Evolutionary conservation across 2,329 filamentous ascomycete genomes (phyloP).

Genomic region (Thelonectria discophora): DNA sequence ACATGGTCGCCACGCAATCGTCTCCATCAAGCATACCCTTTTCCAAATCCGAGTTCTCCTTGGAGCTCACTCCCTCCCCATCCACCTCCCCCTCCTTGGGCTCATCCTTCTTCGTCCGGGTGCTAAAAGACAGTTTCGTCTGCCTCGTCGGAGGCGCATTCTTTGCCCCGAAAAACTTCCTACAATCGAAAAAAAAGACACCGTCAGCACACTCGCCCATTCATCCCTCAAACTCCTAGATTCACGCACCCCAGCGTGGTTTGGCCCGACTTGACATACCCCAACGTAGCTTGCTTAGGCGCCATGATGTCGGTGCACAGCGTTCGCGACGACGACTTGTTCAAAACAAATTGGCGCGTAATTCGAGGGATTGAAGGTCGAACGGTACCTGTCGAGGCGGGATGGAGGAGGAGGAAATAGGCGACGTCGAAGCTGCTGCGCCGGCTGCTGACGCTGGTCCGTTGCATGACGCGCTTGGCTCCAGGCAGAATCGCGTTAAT

Average conservation of each 20-base stretch:
- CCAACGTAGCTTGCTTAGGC: slow-evolving; percentile 81
- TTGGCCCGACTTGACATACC: slow-evolving; percentile 84
- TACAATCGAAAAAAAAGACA: slow-evolving; percentile 48
- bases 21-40: slow-evolving; percentile 45
- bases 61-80: slow-evolving; percentile 41
- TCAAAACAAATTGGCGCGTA: slow-evolving; percentile 18
- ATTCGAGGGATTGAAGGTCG: slow-evolving; percentile 15
- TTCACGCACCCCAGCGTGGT: slow-evolving; percentile 73
- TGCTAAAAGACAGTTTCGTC: slow-evolving; percentile 80
- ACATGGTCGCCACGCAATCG: background rate
- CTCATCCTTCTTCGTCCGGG: slow-evolving; percentile 57
- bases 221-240: slow-evolving; percentile 32
- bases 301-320: slow-evolving; percentile 49
- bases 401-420: slow-evolving; percentile 28
- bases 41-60: slow-evolving; percentile 51
- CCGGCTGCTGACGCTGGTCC: slow-evolving; percentile 33
- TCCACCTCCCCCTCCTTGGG: slow-evolving; percentile 39
- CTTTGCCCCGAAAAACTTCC: slow-evolving; percentile 83
- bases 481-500: slow-evolving; percentile 54
- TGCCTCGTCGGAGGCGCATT: slow-evolving; percentile 71
- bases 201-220: slow-evolving; percentile 11
- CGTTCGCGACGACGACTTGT: slow-evolving; percentile 16
- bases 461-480: slow-evolving; percentile 48
- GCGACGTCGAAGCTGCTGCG: slow-evolving; percentile 32
- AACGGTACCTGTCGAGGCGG: slow-evolving; percentile 20